A percentile compares a stretch with the other conserved stretches of the same genome.
These are phyloP conservation scores for Magnolia officinalis DNA, from an alignment of 164 flowering plant species.

Conservation along the genomic window DNA sequence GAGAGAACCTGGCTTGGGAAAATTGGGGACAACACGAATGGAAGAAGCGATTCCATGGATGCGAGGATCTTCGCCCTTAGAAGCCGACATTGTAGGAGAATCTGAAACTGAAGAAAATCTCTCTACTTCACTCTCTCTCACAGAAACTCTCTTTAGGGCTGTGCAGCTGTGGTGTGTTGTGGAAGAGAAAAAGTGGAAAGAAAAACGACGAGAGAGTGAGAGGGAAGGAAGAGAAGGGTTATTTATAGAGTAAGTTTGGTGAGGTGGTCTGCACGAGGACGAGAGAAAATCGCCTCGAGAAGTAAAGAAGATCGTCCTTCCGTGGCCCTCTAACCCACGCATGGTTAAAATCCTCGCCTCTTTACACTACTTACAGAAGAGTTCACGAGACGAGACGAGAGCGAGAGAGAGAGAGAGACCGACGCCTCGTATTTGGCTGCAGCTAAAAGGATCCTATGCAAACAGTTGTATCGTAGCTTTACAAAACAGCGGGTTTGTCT, in stretches of 20 bases:
- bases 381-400: neutral
- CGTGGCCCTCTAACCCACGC: neutral
- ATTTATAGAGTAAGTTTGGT: neutral
- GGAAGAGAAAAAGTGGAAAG: neutral
- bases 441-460: neutral
- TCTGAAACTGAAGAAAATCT: neutral
- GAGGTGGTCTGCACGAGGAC: constrained; percentile 7
- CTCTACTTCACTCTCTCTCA: neutral
- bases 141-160: neutral
- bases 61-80: constrained; percentile 59
- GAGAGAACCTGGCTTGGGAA: constrained; percentile 69
- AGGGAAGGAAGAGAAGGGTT: neutral
- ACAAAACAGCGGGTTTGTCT: too few species aligned
- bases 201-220: neutral
- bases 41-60: constrained; percentile 56
- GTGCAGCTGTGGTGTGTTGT: neutral
- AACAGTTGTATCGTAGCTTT: too few species aligned
- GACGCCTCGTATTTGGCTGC: neutral
- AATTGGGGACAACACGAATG: constrained; percentile 84
- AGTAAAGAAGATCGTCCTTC: neutral
- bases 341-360: neutral
- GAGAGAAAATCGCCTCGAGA: constrained; percentile 3
- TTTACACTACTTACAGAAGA: neutral
- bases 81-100: constrained; percentile 56
- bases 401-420: neutral